Percentiles rank a stretch among this genome's conserved stretches.
Evolutionary conservation across 2,329 filamentous ascomycete genomes (phyloP).

Genomic region (Paecilomyces sp.): DNA sequence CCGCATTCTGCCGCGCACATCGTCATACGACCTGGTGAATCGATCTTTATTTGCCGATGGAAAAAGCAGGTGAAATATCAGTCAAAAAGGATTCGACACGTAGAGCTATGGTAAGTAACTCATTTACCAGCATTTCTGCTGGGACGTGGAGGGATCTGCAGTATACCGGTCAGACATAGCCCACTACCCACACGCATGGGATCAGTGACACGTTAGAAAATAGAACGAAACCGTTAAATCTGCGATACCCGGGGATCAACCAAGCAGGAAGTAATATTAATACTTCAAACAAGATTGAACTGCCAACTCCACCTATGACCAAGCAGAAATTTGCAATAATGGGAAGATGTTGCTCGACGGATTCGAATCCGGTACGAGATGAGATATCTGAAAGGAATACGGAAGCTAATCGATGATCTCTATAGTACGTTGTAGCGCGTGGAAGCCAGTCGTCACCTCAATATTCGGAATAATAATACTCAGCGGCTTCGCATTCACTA

Average conservation of each 20-base stretch:
- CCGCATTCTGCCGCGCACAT: not conserved
- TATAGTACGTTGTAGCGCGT: not conserved
- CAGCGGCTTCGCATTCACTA: not conserved
- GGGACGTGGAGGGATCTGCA: not conserved
- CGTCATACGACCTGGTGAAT: not conserved
- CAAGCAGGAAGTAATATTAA: no score
- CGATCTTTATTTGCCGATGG: not conserved
- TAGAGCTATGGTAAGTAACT: not conserved
- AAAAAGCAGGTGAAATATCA: not conserved
- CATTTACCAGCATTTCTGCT: not conserved
- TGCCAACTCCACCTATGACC: no score
- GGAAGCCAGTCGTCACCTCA: not conserved
- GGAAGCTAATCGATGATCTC: not conserved
- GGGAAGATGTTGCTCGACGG: no score
- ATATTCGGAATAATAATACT: not conserved
- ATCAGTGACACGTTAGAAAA: not conserved
- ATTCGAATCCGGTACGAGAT: not conserved
- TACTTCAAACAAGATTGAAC: no score
- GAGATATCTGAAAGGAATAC: not conserved
- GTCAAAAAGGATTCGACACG: not conserved
- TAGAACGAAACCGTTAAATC: not conserved
- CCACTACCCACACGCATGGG: not conserved
- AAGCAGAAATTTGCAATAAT: no score
- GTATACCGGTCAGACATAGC: not conserved
- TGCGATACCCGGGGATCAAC: not conserved